Base-by-base conservation (phyloP, 495 filamentous ascomycete genomes). In the Annulohypoxylon stygium region DNA sequence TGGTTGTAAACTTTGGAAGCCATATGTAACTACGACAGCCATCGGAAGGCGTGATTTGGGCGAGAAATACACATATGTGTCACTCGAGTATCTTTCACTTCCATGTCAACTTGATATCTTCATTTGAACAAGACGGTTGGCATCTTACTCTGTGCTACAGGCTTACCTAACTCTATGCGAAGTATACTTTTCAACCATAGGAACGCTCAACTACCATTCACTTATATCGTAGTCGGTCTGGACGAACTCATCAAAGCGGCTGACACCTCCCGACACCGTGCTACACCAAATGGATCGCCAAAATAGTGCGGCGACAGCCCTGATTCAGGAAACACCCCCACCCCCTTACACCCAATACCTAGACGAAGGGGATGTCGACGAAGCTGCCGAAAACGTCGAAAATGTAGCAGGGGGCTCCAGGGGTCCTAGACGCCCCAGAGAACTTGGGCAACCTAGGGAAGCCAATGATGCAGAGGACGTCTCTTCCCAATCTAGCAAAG, bases 311-410 rank as follows among this genome's bases (percentile, higher is more conserved):
- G 11, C 34, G 25, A 34, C 57, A 20, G 3, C 36, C 18, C 4
- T 48, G 7, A 30, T 20, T 2, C 33, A 26, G 7, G 45, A 33
- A 23, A 47, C 57, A 2, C 67, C 67, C 20, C 67, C 67, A 12
- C 67, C 67, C 4, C 59, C 67, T 7, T 70, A 70, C 14, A 50
- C 30, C 59, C 18, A 37, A 20, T 37, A 18, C 39, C 7, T 47
- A 51, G 60, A 50, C 48, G 60, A 48, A 23, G 41, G 5, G 16
- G 57, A 39, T 8, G 25, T 25, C n/a, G 65, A 67, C 25, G 26
- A 53, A 30, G 7, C 16, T 9, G 55, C 23, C 10, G 36, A 26
- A 2, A 8, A 50, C 16, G 45, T n/a, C 20, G 41, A 11, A 30
- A 30, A 30, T 6, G 30, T 30, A 30, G 30, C 1, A 30, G 5